Evolutionary conservation across 129 eudicot species (phyloP).

Genomic region (Kitagawia praeruptora): DNA sequence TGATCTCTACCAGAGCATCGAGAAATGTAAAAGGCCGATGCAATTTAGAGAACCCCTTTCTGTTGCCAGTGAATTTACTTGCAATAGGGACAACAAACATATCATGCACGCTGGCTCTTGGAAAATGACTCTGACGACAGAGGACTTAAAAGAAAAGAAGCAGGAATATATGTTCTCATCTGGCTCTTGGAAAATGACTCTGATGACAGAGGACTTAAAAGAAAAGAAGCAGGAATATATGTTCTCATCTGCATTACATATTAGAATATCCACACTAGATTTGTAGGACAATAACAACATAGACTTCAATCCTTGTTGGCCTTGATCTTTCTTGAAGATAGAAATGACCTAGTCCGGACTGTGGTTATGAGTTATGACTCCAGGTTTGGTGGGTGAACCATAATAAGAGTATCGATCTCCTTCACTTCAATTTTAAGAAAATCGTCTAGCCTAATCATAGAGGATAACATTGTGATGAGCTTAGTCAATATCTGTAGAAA

Average conservation of each 20-base stretch:
- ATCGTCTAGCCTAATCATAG: too few species aligned
- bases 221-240: conserved; percentile 46
- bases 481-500: too few species aligned
- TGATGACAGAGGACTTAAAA: conserved; percentile 51
- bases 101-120: conserved; percentile 70
- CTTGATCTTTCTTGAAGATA: neutral
- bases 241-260: neutral
- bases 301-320: neutral
- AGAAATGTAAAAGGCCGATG: conserved; percentile 86
- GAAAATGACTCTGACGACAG: conserved; percentile 56
- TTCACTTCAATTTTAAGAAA: too few species aligned
- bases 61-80: conserved; percentile 48
- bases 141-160: conserved; percentile 61
- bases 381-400: neutral
- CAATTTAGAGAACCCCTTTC: conserved; percentile 58
- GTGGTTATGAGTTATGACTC: neutral
- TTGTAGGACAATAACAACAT: neutral
- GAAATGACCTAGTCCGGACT: neutral
- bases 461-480: too few species aligned
- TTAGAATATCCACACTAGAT: neutral
- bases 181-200: conserved; percentile 70
- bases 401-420: neutral
- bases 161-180: too few species aligned
- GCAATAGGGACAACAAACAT: conserved; percentile 61
- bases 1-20: conserved; percentile 65